Evolutionary conservation across 23 red algal genomes (phyloP), one percentile per base, ranked within the genome.

Genomic region (Gracilaria domingensis): DNA sequence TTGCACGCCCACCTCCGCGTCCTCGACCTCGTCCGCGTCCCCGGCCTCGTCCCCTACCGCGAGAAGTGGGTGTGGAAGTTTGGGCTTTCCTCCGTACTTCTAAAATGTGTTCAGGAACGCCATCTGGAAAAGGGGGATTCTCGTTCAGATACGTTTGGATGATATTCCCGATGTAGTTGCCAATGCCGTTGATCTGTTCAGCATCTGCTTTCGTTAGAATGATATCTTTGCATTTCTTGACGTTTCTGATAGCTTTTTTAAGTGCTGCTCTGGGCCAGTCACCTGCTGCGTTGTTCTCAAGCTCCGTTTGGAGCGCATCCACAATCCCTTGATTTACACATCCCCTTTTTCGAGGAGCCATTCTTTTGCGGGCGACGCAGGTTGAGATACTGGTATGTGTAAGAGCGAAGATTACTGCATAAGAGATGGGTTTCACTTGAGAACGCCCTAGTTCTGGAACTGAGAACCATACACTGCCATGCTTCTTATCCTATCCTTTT

Each of bases 191-290:
- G 67, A 88, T 61, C 42, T 38, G 4, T 13, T 37, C 21, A 39
- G 84, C 84, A 29, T 88, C 84, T 40, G 59, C 28, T 40, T 50
- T 88, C 30, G 84, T 75, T 33, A 75, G 37, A 58, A 88, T 88
- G 33, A 45, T 16, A 23, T 7, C 9, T 21, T 39, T 42, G 33
- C 26, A 58, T 28, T 17, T 29, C 12, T 12, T 21, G 38, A 88
- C 48, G 47, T 88, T 58, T n/a, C 47, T 35, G 34, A 78, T 78
- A 6, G 84, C 84, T 48, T 32, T 72, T 58, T 34, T 67, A 78
- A 75, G 35, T 58, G 65, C 33, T 4, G 62, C 28, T 11, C 69
- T 88, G 25, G 60, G 20, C 40, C 70, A 39, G 7, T 75, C 66
- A 16, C 84, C 66, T 20, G 47, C 16, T 26, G 48, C 51, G 21